phyloP scores from a whole-genome alignment of 2,329 filamentous ascomycete species.

The Sodiomyces alkalinus region DNA sequence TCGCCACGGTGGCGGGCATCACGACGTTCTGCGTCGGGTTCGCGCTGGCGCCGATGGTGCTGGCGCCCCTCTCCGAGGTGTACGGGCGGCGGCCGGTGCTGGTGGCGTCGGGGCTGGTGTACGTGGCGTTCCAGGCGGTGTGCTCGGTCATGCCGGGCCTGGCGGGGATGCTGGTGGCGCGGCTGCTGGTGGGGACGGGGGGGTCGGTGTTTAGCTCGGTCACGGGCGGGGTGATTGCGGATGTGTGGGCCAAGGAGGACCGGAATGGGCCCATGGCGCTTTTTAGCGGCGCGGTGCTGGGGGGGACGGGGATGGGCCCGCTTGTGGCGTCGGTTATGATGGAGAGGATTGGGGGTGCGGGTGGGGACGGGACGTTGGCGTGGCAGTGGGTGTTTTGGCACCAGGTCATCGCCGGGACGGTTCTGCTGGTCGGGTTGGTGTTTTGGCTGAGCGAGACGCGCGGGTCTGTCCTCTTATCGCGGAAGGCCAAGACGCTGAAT shows the following conservation, averaged over 20 bases:
- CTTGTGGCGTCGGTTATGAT: conserved; percentile 57
- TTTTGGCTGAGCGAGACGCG: conserved; percentile 70
- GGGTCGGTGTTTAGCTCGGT: conserved; percentile 72
- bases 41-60: conserved; percentile 68
- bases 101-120: conserved; percentile 55
- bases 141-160: conserved; percentile 58
- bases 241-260: conserved; percentile 65
- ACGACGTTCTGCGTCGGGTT: conserved; percentile 75
- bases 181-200: conserved; percentile 66
- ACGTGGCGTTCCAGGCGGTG: conserved; percentile 53
- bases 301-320: conserved; percentile 69
- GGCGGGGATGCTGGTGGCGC: conserved; percentile 57
- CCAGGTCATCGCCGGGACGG: conserved; percentile 54
- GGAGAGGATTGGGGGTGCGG: conserved; percentile 31
- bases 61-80: conserved; percentile 79
- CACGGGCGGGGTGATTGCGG: conserved; percentile 81
- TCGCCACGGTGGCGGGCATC: conserved; percentile 60
- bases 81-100: conserved; percentile 79
- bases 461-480: conserved; percentile 62
- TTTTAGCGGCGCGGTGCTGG: conserved; percentile 65
- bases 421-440: conserved; percentile 48
- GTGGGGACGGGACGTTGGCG: conserved; percentile 17
- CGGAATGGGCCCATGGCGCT: conserved; percentile 83
- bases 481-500: conserved; percentile 61
- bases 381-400: conserved; percentile 90